phyloP scores from a whole-genome alignment of 75 land plant species.

The Picea glauca region DNA sequence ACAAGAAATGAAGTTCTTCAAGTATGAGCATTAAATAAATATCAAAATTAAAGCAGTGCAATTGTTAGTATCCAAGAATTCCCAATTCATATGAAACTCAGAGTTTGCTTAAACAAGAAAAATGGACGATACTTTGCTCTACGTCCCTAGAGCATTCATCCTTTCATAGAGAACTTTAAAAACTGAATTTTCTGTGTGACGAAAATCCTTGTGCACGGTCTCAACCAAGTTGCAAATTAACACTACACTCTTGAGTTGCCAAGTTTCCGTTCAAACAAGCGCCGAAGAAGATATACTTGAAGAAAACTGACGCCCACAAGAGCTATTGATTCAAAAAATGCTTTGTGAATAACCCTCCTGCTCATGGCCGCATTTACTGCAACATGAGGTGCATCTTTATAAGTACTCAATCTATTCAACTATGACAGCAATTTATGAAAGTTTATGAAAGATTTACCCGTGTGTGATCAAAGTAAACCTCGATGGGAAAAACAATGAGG shows the following conservation, averaged over 20 bases:
- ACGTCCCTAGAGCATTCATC: no score
- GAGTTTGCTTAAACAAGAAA: no score
- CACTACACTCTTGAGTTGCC: constrained; percentile 54
- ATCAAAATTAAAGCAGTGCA: no score
- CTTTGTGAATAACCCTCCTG: constrained; percentile 78
- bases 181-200: no score
- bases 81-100: no score
- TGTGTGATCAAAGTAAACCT: neutral
- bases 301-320: constrained; percentile 66
- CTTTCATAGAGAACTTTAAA: no score
- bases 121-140: no score
- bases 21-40: no score
- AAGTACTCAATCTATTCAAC: neutral
- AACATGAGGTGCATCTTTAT: constrained; percentile 2
- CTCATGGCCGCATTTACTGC: constrained; percentile 81
- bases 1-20: no score
- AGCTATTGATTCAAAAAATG: constrained; percentile 67
- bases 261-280: constrained; percentile 77
- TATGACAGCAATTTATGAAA: neutral
- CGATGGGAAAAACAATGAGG: neutral
- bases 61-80: no score
- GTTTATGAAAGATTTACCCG: neutral
- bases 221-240: neutral
- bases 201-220: no score
- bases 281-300: constrained; percentile 77